Percentiles rank a stretch among this genome's conserved stretches.
Conservation (phyloP, 2,329 filamentous ascomycete species). For the Colletotrichum sp. region DNA sequence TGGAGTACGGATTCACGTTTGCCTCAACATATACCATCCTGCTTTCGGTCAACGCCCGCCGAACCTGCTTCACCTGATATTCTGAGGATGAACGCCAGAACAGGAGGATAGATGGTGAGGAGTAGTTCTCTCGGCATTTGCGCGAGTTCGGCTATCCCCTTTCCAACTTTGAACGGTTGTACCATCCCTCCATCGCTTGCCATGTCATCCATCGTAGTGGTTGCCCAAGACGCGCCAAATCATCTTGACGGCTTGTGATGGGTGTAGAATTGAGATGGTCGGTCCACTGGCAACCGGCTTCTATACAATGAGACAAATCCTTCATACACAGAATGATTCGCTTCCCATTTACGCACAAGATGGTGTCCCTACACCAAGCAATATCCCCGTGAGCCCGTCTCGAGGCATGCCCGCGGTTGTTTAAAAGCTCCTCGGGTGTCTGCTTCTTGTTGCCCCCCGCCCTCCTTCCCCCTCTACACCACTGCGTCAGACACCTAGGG, state of each 20-base stretch:
- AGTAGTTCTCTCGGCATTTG: not conserved
- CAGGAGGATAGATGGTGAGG: not conserved
- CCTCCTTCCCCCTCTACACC: not conserved
- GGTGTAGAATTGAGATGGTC: not conserved
- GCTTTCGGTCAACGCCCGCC: constrained; percentile 1
- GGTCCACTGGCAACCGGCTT: not conserved
- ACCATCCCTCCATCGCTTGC: not conserved
- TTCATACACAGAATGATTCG: not conserved
- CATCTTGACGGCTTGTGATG: not conserved
- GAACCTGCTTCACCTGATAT: not conserved
- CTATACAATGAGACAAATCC: not conserved
- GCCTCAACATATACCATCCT: not conserved
- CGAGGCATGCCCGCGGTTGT: constrained; percentile 1
- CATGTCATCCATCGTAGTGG: not conserved
- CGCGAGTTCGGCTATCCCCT: not conserved
- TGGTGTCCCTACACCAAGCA: not conserved
- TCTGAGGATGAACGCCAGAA: not conserved
- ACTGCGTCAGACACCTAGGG: constrained; percentile 11
- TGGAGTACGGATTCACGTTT: not conserved
- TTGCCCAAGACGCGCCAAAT: not conserved
- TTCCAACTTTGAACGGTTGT: not conserved
- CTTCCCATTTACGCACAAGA: not conserved
- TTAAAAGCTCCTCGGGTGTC: not conserved
- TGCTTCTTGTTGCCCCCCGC: not conserved
- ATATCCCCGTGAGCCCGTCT: not conserved